A percentile compares a stretch with the other conserved stretches of the same genome.
Evolutionary conservation across 805 yeast species (phyloP).

Genomic region (Saccharomyces cerevisiae): DNA sequence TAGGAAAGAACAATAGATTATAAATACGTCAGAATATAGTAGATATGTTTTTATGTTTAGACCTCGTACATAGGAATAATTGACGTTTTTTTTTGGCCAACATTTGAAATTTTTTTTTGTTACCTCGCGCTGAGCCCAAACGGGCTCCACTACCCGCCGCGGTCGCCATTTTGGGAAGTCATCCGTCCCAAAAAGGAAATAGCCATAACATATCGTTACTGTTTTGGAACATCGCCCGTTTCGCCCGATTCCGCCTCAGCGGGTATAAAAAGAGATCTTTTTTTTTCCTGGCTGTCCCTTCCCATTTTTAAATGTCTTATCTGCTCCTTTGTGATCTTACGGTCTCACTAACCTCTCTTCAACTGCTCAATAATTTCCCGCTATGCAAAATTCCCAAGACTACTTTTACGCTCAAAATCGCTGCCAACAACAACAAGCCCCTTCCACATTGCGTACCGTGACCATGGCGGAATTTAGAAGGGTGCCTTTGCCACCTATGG

Average conservation of each 20-base stretch:
- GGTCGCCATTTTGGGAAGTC: neutral
- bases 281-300: neutral
- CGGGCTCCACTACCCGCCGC: neutral
- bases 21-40: neutral
- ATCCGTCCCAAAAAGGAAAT: neutral
- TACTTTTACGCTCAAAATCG: slow-evolving; percentile 2
- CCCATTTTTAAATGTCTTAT: neutral
- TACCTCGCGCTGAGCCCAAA: neutral
- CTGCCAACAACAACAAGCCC: slow-evolving; percentile 8
- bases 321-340: neutral
- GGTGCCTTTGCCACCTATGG: slow-evolving; percentile 30
- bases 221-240: neutral
- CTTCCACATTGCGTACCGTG: slow-evolving; percentile 2
- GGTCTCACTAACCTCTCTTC: neutral
- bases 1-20: neutral
- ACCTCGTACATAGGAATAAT: neutral
- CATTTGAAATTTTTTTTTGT: neutral
- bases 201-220: neutral
- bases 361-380: neutral
- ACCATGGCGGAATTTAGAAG: slow-evolving; percentile 25
- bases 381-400: neutral
- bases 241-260: neutral
- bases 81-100: neutral
- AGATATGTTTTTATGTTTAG: neutral
- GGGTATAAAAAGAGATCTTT: neutral